Percentiles rank a stretch among this genome's conserved stretches.
Conservation (phyloP, 345 rosid species). For the Populus nigra region DNA sequence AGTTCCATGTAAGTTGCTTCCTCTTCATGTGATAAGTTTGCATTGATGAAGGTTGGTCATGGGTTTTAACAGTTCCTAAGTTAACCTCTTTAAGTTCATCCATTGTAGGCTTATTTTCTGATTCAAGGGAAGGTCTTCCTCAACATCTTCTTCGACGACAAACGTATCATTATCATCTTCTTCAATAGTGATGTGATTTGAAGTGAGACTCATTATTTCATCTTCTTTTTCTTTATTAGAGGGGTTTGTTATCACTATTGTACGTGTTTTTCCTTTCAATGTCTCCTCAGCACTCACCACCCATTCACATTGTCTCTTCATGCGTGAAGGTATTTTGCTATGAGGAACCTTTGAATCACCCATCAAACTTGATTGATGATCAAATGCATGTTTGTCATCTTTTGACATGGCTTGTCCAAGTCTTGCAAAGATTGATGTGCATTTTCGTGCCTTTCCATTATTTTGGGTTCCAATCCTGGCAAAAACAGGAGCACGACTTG, state of each 20-base stretch:
- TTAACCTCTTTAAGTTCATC: conserved; percentile 6
- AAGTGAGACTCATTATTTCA: background rate
- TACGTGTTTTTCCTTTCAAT: background rate
- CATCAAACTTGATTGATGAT: no score
- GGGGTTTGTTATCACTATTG: background rate
- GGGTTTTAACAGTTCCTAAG: background rate
- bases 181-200: background rate
- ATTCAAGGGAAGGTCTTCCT: background rate
- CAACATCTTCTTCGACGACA: background rate
- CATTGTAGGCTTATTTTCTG: background rate
- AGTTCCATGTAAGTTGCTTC: background rate
- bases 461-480: background rate
- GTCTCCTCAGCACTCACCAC: background rate
- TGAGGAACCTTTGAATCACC: no score
- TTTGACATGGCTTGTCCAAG: no score
- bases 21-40: background rate
- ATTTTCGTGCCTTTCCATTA: background rate
- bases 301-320: no score
- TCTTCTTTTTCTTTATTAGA: background rate
- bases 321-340: background rate
- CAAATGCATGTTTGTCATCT: no score
- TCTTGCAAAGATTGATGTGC: background rate
- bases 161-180: background rate
- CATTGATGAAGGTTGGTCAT: background rate
- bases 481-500: no score